These are phyloP conservation scores for Chlorella vulgaris DNA, from an alignment of 139 green algal genomes.

Conservation along the genomic window DNA sequence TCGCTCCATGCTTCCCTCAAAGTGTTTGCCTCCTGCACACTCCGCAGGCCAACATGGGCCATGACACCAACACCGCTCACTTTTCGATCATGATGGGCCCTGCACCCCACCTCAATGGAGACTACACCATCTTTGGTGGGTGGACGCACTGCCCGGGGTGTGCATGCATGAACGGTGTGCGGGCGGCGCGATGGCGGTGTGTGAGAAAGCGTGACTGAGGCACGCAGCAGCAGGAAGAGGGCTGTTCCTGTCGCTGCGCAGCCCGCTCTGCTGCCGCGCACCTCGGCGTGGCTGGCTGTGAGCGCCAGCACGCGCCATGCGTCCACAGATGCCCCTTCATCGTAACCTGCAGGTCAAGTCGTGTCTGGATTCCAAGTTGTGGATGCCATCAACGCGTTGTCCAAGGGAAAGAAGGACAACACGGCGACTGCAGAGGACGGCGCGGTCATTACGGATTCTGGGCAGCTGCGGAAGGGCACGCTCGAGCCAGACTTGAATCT, in stretches of 20 bases:
- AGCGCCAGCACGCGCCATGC: too few species aligned
- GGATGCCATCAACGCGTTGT: constrained; percentile 46
- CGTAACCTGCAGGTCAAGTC: constrained; percentile 25
- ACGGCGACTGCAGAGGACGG: constrained; percentile 39
- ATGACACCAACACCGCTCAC: constrained; percentile 74
- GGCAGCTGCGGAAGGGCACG: constrained; percentile 45
- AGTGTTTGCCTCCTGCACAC: neutral
- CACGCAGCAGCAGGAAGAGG: too few species aligned
- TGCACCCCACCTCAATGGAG: constrained; percentile 68
- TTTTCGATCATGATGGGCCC: constrained; percentile 83
- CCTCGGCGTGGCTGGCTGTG: too few species aligned
- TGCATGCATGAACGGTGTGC: too few species aligned
- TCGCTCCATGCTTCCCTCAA: too few species aligned
- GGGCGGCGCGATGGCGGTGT: too few species aligned
- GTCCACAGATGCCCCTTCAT: neutral
- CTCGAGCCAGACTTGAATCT: constrained; percentile 30
- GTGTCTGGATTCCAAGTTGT: constrained; percentile 35
- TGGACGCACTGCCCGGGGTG: constrained; percentile 35
- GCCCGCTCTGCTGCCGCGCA: neutral
- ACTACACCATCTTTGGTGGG: constrained; percentile 82
- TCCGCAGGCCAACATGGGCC: constrained; percentile 69
- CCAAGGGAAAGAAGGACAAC: constrained; percentile 50
- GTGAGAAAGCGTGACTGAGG: too few species aligned
- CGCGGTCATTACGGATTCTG: constrained; percentile 42
- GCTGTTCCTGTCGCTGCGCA: too few species aligned